Base-by-base conservation (phyloP, 2,329 filamentous ascomycete species). In the Sporothrix brunneoviolacea region DNA sequence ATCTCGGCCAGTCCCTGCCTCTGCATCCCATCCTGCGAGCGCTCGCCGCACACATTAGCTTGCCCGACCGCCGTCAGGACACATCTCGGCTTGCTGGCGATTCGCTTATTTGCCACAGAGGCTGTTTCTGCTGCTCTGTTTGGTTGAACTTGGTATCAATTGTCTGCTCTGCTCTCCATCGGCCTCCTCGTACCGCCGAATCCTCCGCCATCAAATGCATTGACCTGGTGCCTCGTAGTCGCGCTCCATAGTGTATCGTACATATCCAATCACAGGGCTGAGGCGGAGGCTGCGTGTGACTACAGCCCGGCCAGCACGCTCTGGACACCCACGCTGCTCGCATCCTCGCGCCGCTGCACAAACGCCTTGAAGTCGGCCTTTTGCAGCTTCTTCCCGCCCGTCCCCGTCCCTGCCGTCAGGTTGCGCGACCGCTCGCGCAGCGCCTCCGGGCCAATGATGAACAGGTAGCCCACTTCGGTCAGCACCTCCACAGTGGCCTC, bases 401-500 rank as follows among this genome's bases (percentile, higher is more conserved):
- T 69, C 32, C 65, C 68, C 45, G 58, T 66, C 46, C 61, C 72
- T 51, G 65, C 39, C 12, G 50, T 46, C 53, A 85, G 67, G 53
- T 79, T 81, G 51, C 84, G 73, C 48, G 83, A 77, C 60, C 86
- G 77, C 68, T 91, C 86, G 44, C 81, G 74, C 54, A 91, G 70
- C 32, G 86, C 86, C 66, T 91, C 86, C 10, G 84, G 81, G 2
- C 89, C 88, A 61, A 98, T 88, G 56, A 98, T 95, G 65, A 98
- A 98, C 48, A 98, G 70, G 62, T 91, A 96, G 10, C 91, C 91
- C 52, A 98, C 89, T 72, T 98, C 93, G 22, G 89, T 84, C 54
- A 98, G 70, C 40, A 95, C 80, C 70, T 98, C 91, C 57, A 96
- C 80, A 48, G 81, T 79, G 21, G 76, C 76, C 58, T 80, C 77